Evolutionary conservation across 192 early-diverging fungal genomes (phyloP), one percentile per base, ranked within the genome.

Genomic region (Spinellus fusiger): DNA sequence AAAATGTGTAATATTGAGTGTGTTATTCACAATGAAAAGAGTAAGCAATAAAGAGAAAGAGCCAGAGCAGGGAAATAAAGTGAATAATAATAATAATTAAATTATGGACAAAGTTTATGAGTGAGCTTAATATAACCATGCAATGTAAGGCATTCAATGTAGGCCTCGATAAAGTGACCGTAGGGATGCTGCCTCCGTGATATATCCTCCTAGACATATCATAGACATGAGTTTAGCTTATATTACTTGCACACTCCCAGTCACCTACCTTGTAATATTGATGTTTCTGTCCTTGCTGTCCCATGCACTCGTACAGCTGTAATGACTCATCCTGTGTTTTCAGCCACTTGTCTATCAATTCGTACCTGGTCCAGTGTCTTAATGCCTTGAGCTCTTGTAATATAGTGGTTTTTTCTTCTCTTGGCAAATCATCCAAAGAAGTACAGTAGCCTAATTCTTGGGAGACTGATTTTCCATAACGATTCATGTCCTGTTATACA

Each of bases 261-360:
- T 32, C 23, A 5, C 6, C 31, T 58, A 65, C 64, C 64, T 55
- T 34, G 33, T 66, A 59, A 13, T 52, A 22, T 54, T 66, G 15
- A 34, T 66, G 38, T 31, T 65, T 70, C 29, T 70, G 62, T 13
- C 61, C 62, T 61, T 70, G 62, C 44, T 49, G 33, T 25, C 62
- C 69, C 5, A 71, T 38, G 12, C 48, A 33, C 18, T 71, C 59
- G 33, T 65, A 65, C 27, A 71, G 54, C 38, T 63, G 25, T 8
- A 71, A 54, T 20, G 54, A 57, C 20, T 59, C 63, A 54, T 71
- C 69, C 56, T 71, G 69, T 13, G 46, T 57, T 57, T 71, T 50
- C 23, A 71, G 23, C 69, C 69, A 71, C 12, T 38, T 34, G 40
- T 65, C 63, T n/a, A 56, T 64, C 47, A 60, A 35, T 28, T 54